A percentile compares a stretch with the other conserved stretches of the same genome.
Evolutionary conservation across 805 yeast genomes (phyloP).

Genomic region (Yarrowia osloensis): DNA sequence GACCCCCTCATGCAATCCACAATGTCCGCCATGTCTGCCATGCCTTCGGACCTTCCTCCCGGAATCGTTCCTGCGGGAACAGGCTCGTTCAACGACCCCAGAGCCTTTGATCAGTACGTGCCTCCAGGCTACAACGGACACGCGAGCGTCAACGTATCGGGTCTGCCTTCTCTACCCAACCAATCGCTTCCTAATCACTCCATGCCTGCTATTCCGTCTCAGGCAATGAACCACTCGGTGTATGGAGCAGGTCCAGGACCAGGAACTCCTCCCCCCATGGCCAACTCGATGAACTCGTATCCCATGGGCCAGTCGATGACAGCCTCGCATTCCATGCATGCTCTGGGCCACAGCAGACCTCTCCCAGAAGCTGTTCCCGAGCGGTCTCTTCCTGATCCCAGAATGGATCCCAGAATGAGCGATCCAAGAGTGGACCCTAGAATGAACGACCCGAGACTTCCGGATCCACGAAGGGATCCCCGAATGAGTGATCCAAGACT

Average conservation of each 20-base stretch:
- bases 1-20: background rate
- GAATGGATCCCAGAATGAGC: background rate
- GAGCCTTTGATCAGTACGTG: constrained; percentile 21
- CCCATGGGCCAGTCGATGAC: constrained; percentile 3
- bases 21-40: background rate
- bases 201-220: background rate
- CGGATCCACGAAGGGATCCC: background rate
- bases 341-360: constrained; percentile 8
- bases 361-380: constrained; percentile 23
- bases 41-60: constrained; percentile 1
- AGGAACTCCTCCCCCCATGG: background rate
- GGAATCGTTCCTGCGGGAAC: constrained; percentile 23
- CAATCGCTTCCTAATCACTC: constrained; percentile 1
- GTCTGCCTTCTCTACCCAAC: constrained; percentile 8
- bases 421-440: background rate
- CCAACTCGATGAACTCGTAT: background rate
- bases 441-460: background rate
- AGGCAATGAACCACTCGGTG: constrained; percentile 7
- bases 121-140: constrained; percentile 1
- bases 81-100: constrained; percentile 9
- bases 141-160: background rate
- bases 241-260: background rate
- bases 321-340: background rate
- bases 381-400: constrained; percentile 9
- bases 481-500: background rate